A percentile compares a stretch with the other conserved stretches of the same genome.
These are phyloP conservation scores for Saksenaea oblongispora DNA, from an alignment of 371 early-diverging fungal genomes.

Conservation along the genomic window DNA sequence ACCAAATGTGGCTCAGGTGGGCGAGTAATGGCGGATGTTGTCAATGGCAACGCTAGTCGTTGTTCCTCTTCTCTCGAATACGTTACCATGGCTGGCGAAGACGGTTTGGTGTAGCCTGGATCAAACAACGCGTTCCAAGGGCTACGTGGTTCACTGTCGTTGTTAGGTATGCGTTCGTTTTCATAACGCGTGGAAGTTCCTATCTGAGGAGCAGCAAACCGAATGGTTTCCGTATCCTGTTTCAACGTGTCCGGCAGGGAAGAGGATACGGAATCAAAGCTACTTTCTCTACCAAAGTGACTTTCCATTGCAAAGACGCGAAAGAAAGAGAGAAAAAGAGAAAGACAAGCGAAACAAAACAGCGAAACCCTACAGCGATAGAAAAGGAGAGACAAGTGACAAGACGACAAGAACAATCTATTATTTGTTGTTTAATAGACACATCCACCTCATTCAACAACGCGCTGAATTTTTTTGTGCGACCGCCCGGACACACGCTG, in stretches of 20 bases:
- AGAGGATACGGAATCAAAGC: not conserved
- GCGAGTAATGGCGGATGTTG: not conserved
- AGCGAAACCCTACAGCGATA: not conserved
- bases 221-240: not conserved
- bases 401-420: not conserved
- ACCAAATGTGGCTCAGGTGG: not conserved
- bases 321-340: not conserved
- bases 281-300: not conserved
- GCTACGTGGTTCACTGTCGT: not conserved
- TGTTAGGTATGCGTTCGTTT: not conserved
- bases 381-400: not conserved
- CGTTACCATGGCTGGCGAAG: not conserved
- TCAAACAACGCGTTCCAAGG: not conserved
- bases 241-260: not conserved
- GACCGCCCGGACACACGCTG: not conserved
- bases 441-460: not conserved
- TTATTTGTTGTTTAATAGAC: constrained; percentile 1
- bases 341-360: not conserved
- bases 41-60: not conserved
- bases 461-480: constrained; percentile 1
- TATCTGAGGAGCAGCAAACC: not conserved
- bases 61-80: not conserved
- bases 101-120: not conserved
- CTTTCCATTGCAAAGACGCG: not conserved
- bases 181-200: not conserved